Evolutionary conservation across 805 yeast genomes (phyloP).

Genomic region (Sugiyamaella marilandica): DNA sequence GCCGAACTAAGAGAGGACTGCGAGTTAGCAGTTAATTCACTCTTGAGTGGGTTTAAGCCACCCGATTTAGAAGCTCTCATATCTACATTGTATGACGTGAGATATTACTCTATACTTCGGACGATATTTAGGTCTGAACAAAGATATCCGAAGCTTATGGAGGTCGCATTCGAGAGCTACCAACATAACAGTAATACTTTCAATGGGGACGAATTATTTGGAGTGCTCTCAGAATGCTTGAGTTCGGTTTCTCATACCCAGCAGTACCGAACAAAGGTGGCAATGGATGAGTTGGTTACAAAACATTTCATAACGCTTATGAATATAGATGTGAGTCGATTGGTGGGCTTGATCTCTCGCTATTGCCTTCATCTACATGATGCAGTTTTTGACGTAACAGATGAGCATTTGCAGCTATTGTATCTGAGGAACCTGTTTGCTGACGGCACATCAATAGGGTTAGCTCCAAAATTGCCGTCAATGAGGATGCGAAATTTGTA

Average conservation of each 20-base stretch:
- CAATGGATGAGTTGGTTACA: slow-evolving; percentile 28
- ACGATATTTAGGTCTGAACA: slow-evolving; percentile 52
- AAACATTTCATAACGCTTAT: slow-evolving; percentile 29
- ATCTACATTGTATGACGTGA: slow-evolving; percentile 48
- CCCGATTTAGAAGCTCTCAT: slow-evolving; percentile 46
- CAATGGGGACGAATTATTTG: slow-evolving; percentile 11
- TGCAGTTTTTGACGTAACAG: slow-evolving; percentile 32
- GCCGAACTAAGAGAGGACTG: slow-evolving; percentile 48
- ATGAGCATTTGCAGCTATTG: slow-evolving; percentile 25
- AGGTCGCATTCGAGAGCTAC: slow-evolving; percentile 42
- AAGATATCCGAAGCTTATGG: slow-evolving; percentile 48
- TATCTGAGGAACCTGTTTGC: slow-evolving; percentile 22
- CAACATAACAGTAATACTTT: slow-evolving; percentile 1
- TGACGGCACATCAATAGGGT: not conserved
- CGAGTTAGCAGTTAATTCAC: slow-evolving; percentile 69
- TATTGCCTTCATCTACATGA: slow-evolving; percentile 40
- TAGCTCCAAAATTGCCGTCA: slow-evolving; percentile 9
- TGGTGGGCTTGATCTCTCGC: slow-evolving; percentile 37
- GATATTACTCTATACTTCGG: slow-evolving; percentile 55
- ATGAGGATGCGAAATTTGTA: slow-evolving; percentile 19
- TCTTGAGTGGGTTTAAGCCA: slow-evolving; percentile 65
- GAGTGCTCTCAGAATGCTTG: slow-evolving; percentile 20
- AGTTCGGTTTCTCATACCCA: slow-evolving; percentile 3
- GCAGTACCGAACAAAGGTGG: slow-evolving; percentile 12
- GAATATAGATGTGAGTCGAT: slow-evolving; percentile 31